Percentiles rank a stretch among this genome's conserved stretches.
Conservation (phyloP, 306 rosid species). For the Astragalus membranaceus region DNA sequence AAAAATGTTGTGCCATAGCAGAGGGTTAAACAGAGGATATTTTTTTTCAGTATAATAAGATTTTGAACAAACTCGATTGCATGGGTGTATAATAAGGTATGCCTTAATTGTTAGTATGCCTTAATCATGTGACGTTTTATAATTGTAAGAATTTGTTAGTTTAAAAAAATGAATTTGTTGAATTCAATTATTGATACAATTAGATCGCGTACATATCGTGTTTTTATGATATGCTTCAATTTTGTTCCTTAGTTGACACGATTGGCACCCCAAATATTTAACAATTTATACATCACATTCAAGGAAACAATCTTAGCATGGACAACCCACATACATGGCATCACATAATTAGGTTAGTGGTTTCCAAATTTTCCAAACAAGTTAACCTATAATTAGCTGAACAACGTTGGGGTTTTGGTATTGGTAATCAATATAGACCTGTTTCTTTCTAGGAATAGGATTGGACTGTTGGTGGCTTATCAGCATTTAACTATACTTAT, state of each 20-base stretch:
- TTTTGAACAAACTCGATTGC: too few relatives aligned
- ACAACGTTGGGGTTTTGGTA: constrained; percentile 18
- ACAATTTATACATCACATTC: background rate
- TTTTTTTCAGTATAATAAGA: too few relatives aligned
- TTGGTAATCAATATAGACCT: background rate
- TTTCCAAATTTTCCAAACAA: background rate
- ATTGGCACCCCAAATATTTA: background rate
- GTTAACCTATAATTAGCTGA: background rate
- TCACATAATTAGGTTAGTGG: background rate
- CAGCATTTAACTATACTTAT: background rate
- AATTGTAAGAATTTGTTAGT: background rate
- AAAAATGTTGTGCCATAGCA: too few relatives aligned
- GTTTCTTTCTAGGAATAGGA: background rate
- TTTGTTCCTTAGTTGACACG: background rate
- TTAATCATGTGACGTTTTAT: background rate
- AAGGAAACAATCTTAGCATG: background rate
- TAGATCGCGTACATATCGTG: background rate
- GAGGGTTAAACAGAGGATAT: too few relatives aligned
- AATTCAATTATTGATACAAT: background rate
- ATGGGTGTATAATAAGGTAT: too few relatives aligned
- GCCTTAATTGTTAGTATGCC: too few relatives aligned
- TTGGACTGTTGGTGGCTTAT: constrained; percentile 8
- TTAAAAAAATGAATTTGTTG: background rate
- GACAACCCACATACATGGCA: background rate
- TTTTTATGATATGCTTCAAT: background rate